Conservation (phyloP, 75 land plant species). For the Pinus tabuliformis region DNA sequence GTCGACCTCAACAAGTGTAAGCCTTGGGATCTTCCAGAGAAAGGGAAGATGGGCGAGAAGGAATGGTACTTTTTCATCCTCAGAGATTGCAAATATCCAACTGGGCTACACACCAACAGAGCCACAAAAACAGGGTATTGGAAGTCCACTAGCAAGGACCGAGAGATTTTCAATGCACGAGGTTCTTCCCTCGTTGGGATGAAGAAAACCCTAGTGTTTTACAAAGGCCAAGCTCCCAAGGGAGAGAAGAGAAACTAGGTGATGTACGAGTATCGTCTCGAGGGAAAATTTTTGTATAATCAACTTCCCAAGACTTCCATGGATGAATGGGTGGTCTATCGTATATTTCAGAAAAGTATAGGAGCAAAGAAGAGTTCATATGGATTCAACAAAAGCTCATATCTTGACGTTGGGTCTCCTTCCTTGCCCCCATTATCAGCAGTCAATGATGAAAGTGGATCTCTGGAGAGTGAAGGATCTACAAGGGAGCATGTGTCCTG, state of each 20-base stretch:
- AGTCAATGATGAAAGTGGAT: conserved; percentile 45
- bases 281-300: conserved; percentile 66
- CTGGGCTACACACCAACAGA: conserved; percentile 72
- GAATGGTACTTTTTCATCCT: conserved; percentile 89
- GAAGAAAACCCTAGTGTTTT: conserved; percentile 86
- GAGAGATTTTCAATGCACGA: conserved; percentile 58
- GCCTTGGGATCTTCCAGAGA: conserved; percentile 21
- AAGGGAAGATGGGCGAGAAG: conserved; percentile 86
- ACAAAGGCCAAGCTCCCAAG: conserved; percentile 72
- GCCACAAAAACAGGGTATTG: conserved; percentile 79
- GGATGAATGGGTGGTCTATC: conserved; percentile 79
- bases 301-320: conserved; percentile 56
- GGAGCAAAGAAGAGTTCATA: too few relatives aligned
- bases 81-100: conserved; percentile 75
- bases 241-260: conserved; percentile 83
- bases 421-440: conserved; percentile 45
- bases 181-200: conserved; percentile 58
- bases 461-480: conserved; percentile 21
- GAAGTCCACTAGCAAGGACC: conserved; percentile 83
- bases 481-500: conserved; percentile 56
- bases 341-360: conserved; percentile 64
- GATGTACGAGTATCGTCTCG: conserved; percentile 78
- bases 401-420: conserved; percentile 30
- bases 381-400: not conserved
- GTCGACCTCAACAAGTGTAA: too few relatives aligned